Conservation (phyloP, 345 rosid genomes). For the Alliaria petiolata region DNA sequence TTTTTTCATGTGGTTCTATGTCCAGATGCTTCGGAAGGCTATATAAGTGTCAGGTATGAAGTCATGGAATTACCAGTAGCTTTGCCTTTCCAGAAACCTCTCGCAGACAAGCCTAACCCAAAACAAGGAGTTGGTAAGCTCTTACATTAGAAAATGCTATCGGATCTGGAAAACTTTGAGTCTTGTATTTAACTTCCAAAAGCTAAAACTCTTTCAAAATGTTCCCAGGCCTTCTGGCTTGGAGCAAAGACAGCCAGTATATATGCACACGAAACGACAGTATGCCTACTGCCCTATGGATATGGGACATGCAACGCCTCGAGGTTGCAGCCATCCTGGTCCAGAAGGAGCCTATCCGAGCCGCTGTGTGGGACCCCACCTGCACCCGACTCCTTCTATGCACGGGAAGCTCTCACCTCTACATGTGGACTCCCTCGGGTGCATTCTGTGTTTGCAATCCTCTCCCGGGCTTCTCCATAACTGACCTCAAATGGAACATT, state of each 20-base stretch:
- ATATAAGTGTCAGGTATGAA: conserved; percentile 70
- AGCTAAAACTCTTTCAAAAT: conserved; percentile 3
- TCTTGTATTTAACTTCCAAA: not conserved
- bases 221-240: conserved; percentile 73
- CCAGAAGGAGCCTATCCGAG: conserved; percentile 86
- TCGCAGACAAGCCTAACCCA: conserved; percentile 85
- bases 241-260: conserved; percentile 92
- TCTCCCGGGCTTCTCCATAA: conserved; percentile 57
- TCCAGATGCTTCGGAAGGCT: conserved; percentile 68
- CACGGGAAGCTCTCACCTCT: conserved; percentile 86
- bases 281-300: conserved; percentile 90
- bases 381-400: conserved; percentile 78
- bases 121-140: conserved; percentile 92
- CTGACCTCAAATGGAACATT: conserved; percentile 85
- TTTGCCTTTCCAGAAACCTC: conserved; percentile 85
- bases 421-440: conserved; percentile 95
- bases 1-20: not conserved
- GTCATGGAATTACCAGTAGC: conserved; percentile 72
- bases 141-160: not conserved
- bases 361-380: conserved; percentile 88
- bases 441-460: conserved; percentile 86
- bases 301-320: conserved; percentile 80
- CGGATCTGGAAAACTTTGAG: not conserved
- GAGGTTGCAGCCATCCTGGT: conserved; percentile 90
- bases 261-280: conserved; percentile 85